phyloP scores from a whole-genome alignment of 2,329 filamentous ascomycete genomes.

The Elsinoe arachidis region DNA sequence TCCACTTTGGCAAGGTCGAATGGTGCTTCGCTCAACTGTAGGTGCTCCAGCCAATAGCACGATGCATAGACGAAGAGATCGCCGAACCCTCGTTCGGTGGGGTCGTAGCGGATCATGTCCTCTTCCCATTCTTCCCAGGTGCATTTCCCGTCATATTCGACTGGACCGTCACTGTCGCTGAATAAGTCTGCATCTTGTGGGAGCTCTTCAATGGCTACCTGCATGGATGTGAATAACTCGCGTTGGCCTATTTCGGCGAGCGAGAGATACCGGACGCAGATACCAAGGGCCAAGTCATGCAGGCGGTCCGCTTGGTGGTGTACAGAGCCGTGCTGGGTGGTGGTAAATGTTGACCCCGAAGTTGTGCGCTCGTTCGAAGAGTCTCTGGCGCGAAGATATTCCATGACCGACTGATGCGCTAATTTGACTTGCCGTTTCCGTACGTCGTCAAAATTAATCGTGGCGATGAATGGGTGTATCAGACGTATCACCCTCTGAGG shows the following conservation, averaged over 20 bases:
- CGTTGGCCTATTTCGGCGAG: conserved; percentile 24
- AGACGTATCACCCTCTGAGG: background rate
- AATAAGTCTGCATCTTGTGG: conserved; percentile 24
- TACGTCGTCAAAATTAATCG: background rate
- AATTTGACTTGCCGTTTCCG: background rate
- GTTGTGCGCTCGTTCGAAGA: too few species aligned
- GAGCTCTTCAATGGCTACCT: conserved; percentile 20
- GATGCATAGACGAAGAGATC: conserved; percentile 31
- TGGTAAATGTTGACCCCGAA: too few species aligned
- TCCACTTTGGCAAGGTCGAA: background rate
- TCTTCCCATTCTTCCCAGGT: conserved; percentile 28
- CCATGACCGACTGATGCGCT: background rate
- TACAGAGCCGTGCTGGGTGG: too few species aligned
- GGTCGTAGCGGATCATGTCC: conserved; percentile 24
- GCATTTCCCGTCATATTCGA: conserved; percentile 19
- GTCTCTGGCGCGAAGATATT: background rate
- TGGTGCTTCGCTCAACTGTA: conserved; percentile 15
- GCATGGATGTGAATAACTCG: conserved; percentile 26
- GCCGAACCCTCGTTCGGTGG: conserved; percentile 22
- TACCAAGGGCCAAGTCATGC: background rate
- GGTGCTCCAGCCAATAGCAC: conserved; percentile 29
- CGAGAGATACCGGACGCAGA: conserved; percentile 21
- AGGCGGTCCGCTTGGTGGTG: background rate
- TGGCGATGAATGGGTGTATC: background rate
- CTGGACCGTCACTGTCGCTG: conserved; percentile 18